Percentiles rank a stretch among this genome's conserved stretches.
These are phyloP conservation scores for Eutypella sp. DNA, from an alignment of 2,329 filamentous ascomycete genomes.

Conservation along the genomic window DNA sequence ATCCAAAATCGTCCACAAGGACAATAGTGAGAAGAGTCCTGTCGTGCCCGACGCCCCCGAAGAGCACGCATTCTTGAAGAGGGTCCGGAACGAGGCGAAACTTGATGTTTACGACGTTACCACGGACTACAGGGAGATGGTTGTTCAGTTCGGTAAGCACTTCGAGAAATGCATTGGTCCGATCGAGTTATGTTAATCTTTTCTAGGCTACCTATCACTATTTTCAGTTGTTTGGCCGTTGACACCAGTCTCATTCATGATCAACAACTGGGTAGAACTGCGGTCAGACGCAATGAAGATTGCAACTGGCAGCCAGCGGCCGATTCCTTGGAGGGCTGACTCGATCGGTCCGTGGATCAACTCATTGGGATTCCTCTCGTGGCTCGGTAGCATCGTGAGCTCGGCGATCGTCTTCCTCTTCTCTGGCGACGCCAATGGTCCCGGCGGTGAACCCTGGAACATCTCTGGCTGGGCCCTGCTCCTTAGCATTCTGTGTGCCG, in stretches of 20 bases:
- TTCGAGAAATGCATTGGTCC: neutral
- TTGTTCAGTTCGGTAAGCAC: constrained; percentile 69
- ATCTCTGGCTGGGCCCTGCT: constrained; percentile 79
- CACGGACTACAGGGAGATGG: constrained; percentile 88
- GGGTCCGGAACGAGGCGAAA: constrained; percentile 78
- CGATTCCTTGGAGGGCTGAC: constrained; percentile 84
- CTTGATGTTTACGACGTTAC: constrained; percentile 86
- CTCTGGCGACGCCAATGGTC: constrained; percentile 60
- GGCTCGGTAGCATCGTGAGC: constrained; percentile 85
- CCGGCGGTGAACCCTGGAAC: constrained; percentile 60
- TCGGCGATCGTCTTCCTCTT: constrained; percentile 89
- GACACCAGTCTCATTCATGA: constrained; percentile 80
- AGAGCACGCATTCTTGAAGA: constrained; percentile 73
- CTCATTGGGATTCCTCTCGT: constrained; percentile 81
- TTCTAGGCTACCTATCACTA: constrained; percentile 75
- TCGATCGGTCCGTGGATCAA: constrained; percentile 92
- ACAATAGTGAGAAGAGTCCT: constrained; percentile 29
- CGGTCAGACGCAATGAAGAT: constrained; percentile 94
- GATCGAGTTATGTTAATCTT: neutral
- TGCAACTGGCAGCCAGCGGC: constrained; percentile 80
- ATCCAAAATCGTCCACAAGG: constrained; percentile 51
- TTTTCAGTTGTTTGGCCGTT: constrained; percentile 95
- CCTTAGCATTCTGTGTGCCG: constrained; percentile 75
- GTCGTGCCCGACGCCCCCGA: constrained; percentile 66
- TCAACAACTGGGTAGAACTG: constrained; percentile 96